Conservation (phyloP, 345 rosid species). For the Eucalyptus curtisii region DNA sequence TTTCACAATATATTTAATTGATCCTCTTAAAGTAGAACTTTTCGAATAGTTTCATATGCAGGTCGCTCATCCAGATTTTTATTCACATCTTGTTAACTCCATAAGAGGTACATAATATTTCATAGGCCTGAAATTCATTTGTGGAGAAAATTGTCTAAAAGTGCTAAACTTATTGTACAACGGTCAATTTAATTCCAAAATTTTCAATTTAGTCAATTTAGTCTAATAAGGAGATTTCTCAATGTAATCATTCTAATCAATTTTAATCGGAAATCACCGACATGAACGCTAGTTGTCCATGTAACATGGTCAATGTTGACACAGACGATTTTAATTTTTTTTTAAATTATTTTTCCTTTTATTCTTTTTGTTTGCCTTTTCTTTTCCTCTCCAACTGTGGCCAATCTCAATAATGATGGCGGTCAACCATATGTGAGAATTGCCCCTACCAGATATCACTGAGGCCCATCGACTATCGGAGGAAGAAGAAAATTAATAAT, state of each 20-base stretch:
- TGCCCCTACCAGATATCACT: too few species aligned
- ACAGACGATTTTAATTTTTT: fast-evolving
- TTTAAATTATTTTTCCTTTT: background rate
- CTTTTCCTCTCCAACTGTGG: background rate
- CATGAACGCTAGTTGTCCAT: too few species aligned
- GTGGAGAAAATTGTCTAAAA: background rate
- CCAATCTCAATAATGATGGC: background rate
- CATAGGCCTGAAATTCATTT: background rate
- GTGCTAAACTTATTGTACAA: background rate
- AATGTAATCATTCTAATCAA: fast-evolving
- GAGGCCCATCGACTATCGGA: too few species aligned
- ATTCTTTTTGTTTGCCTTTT: too few species aligned
- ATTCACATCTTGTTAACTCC: background rate
- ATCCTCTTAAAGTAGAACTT: background rate
- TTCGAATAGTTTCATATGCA: background rate
- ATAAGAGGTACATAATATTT: background rate
- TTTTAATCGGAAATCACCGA: too few species aligned
- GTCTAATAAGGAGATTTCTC: too few species aligned
- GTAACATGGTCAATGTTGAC: background rate
- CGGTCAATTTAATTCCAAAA: fast-evolving
- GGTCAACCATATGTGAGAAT: too few species aligned
- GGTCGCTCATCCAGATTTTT: background rate
- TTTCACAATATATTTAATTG: background rate
- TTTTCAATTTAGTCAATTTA: background rate
- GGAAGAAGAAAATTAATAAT: too few species aligned